A percentile compares a stretch with the other conserved stretches of the same genome.
Conservation (phyloP, 139 green algal genomes). For the Chloropicon primus region DNA sequence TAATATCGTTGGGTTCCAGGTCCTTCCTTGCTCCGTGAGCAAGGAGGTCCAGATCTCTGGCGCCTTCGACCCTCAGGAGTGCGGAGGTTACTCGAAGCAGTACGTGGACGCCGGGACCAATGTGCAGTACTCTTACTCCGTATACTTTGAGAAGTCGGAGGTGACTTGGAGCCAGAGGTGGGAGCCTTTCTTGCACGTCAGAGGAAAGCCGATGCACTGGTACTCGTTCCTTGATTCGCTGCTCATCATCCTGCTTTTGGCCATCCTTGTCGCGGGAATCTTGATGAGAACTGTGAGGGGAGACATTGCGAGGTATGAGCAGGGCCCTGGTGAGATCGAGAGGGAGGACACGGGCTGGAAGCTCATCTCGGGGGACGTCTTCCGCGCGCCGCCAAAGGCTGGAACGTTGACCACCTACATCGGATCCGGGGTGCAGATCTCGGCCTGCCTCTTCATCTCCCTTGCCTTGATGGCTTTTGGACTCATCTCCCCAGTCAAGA, state of each 20-base stretch:
- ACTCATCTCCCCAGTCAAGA: constrained; percentile 52
- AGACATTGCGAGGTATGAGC: constrained; percentile 83
- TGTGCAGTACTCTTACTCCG: constrained; percentile 78
- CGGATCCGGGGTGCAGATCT: constrained; percentile 75
- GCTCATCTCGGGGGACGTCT: constrained; percentile 87
- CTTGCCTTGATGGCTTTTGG: constrained; percentile 57
- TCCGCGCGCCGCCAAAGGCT: constrained; percentile 53
- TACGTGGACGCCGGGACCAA: constrained; percentile 25
- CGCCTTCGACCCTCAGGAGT: not conserved
- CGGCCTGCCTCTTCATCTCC: constrained; percentile 19
- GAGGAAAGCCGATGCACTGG: constrained; percentile 80
- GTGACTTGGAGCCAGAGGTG: constrained; percentile 81
- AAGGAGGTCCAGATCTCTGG: not conserved
- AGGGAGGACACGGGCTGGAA: constrained; percentile 92
- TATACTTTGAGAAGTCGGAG: constrained; percentile 69
- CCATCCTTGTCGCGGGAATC: constrained; percentile 75
- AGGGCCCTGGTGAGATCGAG: constrained; percentile 66
- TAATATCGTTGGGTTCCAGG: not conserved
- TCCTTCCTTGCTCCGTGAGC: not conserved
- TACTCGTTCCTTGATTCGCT: constrained; percentile 92
- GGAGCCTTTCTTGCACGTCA: constrained; percentile 93
- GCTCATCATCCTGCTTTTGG: constrained; percentile 88
- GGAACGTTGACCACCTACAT: constrained; percentile 44
- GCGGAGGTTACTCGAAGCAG: constrained; percentile 18
- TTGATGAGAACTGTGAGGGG: constrained; percentile 76